Base-by-base conservation (phyloP, 345 rosid species). In the Rhizophora apiculata region DNA sequence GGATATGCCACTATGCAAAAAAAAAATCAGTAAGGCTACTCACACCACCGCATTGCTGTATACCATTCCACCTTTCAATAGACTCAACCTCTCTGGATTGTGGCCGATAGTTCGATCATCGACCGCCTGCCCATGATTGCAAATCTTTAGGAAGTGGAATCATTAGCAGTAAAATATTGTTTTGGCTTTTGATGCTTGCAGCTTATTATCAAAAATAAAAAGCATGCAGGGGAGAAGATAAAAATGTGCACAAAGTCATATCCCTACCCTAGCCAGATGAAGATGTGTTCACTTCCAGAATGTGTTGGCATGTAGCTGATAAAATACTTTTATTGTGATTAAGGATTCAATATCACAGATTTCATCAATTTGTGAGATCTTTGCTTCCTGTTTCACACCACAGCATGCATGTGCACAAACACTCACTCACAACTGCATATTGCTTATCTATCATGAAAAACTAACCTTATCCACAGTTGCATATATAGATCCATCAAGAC, bases 81-180 rank as follows among this genome's bases (percentile, higher is more conserved):
- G 77, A 75, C 89, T 81, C 73, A 85, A 64, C 68, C 87, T 83
- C 72, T 85, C 87, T 65, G 89, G 89, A 78, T 85, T 85, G 65
- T 83, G 87, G 68, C 87, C 89, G 67, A 85, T 78, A 36, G 87
- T 85, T 70, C 87, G 82, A 74, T 85, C 89, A 70, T 83, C 89
- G 48, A 83, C 64, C 57, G 89, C 89, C 89, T 83, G 83, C 34
- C 72, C 72, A 81, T 34, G 24, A 61, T 18, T 29, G 60, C 31
- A 74, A 20, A 68, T 29, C 43, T 7, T 18, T 31, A 58, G 18
- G 5, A 37, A 43, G 32, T 22, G 5, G 16, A 27, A 55, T n/a
- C 29, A 55, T 13, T 21, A 22, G 29, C 29, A 55, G 26, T 22
- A 55, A 55, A 55, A 55, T 55, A 21, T 55, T 55, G 16, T 43